Evolutionary conservation across 2,329 filamentous ascomycete species (phyloP).

Genomic region (Cladosporium sp.): DNA sequence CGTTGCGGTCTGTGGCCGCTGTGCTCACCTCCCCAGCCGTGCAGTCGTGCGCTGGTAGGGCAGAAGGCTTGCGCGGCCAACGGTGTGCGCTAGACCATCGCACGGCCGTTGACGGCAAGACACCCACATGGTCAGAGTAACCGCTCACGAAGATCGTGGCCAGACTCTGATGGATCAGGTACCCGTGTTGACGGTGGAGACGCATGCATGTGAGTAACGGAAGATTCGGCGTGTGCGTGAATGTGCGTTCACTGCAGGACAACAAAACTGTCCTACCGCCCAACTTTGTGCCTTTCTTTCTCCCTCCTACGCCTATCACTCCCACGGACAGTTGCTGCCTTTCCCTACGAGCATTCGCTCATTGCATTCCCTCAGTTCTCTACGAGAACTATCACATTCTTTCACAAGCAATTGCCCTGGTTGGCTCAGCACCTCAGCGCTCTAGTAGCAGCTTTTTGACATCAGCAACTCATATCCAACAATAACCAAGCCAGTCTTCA

Average conservation of each 20-base stretch:
- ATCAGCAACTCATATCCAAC: slow-evolving; percentile 9
- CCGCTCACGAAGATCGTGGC: slow-evolving; percentile 8
- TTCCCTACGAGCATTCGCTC: slow-evolving; percentile 38
- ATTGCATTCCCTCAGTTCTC: slow-evolving; percentile 32
- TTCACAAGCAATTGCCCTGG: slow-evolving; percentile 38
- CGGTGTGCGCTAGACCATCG: neutral
- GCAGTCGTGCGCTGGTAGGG: slow-evolving; percentile 4
- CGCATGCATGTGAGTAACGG: slow-evolving; percentile 4
- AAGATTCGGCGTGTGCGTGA: neutral
- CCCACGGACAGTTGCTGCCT: slow-evolving; percentile 27
- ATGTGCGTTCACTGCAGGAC: neutral
- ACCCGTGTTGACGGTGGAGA: slow-evolving; percentile 5
- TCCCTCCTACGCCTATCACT: slow-evolving; percentile 18
- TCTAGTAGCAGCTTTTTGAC: slow-evolving; percentile 35
- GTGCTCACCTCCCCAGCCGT: slow-evolving; percentile 9
- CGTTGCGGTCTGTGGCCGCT: neutral
- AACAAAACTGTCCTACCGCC: slow-evolving; percentile 4
- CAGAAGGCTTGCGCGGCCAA: slow-evolving; percentile 11
- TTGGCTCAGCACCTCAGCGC: slow-evolving; percentile 36
- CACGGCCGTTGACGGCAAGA: neutral
- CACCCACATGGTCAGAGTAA: slow-evolving; percentile 9
- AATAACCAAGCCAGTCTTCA: slow-evolving; percentile 15
- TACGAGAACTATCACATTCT: slow-evolving; percentile 33
- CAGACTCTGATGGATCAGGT: slow-evolving; percentile 5
- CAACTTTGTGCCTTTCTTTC: slow-evolving; percentile 13